Evolutionary conservation across 1,284 basidiomycete species (phyloP).

Genomic region (Ustilago loliicola): DNA sequence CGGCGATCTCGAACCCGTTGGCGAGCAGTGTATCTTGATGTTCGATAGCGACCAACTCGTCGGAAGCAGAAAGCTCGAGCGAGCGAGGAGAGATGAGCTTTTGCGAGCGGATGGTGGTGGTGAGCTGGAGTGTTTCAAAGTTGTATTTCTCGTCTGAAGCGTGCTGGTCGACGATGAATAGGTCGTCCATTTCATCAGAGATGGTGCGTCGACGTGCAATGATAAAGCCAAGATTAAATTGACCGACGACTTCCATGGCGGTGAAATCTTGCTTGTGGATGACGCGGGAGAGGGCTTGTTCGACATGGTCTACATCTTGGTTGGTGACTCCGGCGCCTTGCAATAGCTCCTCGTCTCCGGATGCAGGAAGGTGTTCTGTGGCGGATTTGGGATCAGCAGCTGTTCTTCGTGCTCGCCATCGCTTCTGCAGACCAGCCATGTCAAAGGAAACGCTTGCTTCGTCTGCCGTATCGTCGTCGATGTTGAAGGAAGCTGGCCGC

Average conservation of each 20-base stretch:
- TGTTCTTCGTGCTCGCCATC: conserved; percentile 23
- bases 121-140: conserved; percentile 91
- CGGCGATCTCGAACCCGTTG: conserved; percentile 86
- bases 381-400: neutral
- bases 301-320: conserved; percentile 76
- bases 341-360: conserved; percentile 47
- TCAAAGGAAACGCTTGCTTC: conserved; percentile 16
- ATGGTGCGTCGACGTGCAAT: conserved; percentile 77
- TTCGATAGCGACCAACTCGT: conserved; percentile 89
- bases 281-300: conserved; percentile 82
- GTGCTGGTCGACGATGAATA: conserved; percentile 89
- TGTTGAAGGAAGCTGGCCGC: neutral
- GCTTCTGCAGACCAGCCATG: conserved; percentile 4
- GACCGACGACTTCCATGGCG: conserved; percentile 87
- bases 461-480: neutral
- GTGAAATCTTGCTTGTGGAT: conserved; percentile 90
- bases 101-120: conserved; percentile 88
- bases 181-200: conserved; percentile 66
- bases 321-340: conserved; percentile 77
- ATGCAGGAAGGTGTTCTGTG: conserved; percentile 6
- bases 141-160: conserved; percentile 95
- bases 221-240: conserved; percentile 98
- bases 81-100: conserved; percentile 82
- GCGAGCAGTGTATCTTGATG: conserved; percentile 82
- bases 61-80: conserved; percentile 87